Evolutionary conservation across 2,329 filamentous ascomycete species (phyloP), one percentile per base, ranked within the genome.

Genomic region (Sporothrix pseudoabietina): DNA sequence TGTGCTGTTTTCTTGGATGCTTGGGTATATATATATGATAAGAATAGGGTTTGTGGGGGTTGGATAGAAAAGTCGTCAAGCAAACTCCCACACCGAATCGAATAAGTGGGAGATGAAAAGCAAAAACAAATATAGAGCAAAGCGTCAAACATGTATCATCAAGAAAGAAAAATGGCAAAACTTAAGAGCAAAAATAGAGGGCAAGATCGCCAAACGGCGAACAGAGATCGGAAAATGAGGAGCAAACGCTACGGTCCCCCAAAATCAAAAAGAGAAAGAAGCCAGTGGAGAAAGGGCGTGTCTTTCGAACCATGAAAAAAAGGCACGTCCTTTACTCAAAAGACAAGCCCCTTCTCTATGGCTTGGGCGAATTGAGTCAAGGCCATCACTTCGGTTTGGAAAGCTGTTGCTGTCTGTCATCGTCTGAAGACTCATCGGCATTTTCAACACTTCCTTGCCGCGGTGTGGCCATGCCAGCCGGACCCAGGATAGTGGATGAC

Each of bases 401-500:
- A 9, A 22, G 9, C 68, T 41, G 32, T 8, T 41, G 49, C 52
- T 54, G 74, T 2, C 39, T 73, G 39, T 73, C 72, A 16, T 75
- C 74, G 26, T 76, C 75, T 1, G 76, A 77, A 4, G 74, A 75
- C 4, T 73, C 73, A 10, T 77, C 75, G 6, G 73, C 74, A 5
- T 59, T 72, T 16, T 74, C 71, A 22, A 63, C 73, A 70, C 71
- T 75, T 69, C 41, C 77, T 73, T 65, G 76, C 71, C 63, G 80
- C 78, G 69, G 77, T 63, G 35, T 77, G 77, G 73, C 80, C 79
- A 72, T 80, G 19, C 39, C 69, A 14, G 77, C 78, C 12, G 79
- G 81, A 75, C 81, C 78, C 77, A 86, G 77, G 39, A 84, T 82
- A 30, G 81, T 80, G 4, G 85, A 83, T 12, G 85, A 87, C 22